These are phyloP conservation scores for Fraxinus americana DNA, from an alignment of 257 asterid species.

Conservation along the genomic window DNA sequence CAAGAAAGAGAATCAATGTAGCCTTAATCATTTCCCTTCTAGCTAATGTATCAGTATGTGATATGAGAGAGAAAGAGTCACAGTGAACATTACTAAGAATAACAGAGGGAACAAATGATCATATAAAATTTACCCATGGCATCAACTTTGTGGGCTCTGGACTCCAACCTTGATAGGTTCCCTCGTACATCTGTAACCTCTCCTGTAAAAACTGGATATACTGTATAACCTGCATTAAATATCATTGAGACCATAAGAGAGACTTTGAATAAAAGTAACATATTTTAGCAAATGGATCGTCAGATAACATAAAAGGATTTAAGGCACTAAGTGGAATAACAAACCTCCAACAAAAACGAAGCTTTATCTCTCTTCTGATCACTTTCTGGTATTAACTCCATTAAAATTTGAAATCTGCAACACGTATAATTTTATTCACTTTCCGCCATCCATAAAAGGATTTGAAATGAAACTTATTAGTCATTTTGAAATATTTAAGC, in stretches of 20 bases:
- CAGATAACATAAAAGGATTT: not conserved
- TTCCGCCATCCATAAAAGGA: slow-evolving; percentile 8
- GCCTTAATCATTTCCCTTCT: not conserved
- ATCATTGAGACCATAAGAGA: slow-evolving; percentile 16
- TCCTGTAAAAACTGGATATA: slow-evolving; percentile 79
- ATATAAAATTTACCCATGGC: slow-evolving; percentile 57
- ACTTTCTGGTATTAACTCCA: slow-evolving; percentile 74
- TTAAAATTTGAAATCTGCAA: slow-evolving; percentile 73
- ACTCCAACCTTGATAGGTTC: slow-evolving; percentile 72
- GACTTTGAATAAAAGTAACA: slow-evolving; percentile 10
- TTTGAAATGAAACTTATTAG: not conserved
- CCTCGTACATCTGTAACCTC: slow-evolving; percentile 64
- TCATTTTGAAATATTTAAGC: not conserved
- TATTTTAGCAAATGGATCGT: not conserved
- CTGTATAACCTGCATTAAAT: slow-evolving; percentile 74
- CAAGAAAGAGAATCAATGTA: not conserved
- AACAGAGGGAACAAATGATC: slow-evolving; percentile 15
- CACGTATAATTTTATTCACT: slow-evolving; percentile 18
- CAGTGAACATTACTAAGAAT: not conserved
- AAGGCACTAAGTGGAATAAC: slow-evolving; percentile 24
- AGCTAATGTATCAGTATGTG: not conserved
- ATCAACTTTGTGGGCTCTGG: slow-evolving; percentile 64
- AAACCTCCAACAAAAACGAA: slow-evolving; percentile 83
- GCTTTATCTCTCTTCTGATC: slow-evolving; percentile 86
- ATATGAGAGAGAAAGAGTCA: not conserved